phyloP scores from a whole-genome alignment of 2,329 filamentous ascomycete species.

The Phyllosticta paracitricarpa region DNA sequence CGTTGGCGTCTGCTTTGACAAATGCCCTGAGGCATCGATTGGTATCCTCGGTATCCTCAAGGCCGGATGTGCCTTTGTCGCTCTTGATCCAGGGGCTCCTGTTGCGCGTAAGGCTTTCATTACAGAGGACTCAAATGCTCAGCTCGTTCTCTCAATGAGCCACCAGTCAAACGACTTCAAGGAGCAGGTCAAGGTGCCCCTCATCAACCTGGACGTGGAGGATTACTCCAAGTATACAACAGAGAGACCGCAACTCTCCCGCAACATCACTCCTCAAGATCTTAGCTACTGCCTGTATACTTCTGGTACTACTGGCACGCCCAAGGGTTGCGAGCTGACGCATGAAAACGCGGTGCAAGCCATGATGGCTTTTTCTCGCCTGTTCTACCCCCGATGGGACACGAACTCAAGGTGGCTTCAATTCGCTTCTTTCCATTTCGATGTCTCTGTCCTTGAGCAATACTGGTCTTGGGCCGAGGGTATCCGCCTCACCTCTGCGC shows the following conservation, averaged over 20 bases:
- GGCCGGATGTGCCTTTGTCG: slow-evolving; percentile 70
- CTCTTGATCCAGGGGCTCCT: slow-evolving; percentile 67
- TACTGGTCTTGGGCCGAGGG: slow-evolving; percentile 94
- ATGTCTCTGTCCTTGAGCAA: slow-evolving; percentile 85
- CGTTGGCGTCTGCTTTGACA: slow-evolving; percentile 71
- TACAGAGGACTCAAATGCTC: slow-evolving; percentile 59
- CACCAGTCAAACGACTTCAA: slow-evolving; percentile 32
- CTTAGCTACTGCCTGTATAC: slow-evolving; percentile 81
- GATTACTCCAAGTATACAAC: slow-evolving; percentile 25
- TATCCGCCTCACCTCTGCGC: slow-evolving; percentile 72
- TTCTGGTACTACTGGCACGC: slow-evolving; percentile 75
- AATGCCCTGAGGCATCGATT: slow-evolving; percentile 76
- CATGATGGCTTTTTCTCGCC: slow-evolving; percentile 71
- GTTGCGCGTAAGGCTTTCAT: slow-evolving; percentile 68
- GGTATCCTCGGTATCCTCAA: slow-evolving; percentile 75
- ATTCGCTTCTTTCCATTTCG: slow-evolving; percentile 90
- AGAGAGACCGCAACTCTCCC: slow-evolving; percentile 20
- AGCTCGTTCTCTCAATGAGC: slow-evolving; percentile 50
- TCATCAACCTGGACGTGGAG: slow-evolving; percentile 39
- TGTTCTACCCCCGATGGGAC: slow-evolving; percentile 70
- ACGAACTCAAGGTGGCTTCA: slow-evolving; percentile 71
- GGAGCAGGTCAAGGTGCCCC: slow-evolving; percentile 22
- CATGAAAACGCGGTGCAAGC: slow-evolving; percentile 85
- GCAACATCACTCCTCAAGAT: slow-evolving; percentile 36
- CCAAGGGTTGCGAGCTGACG: slow-evolving; percentile 80